Conservation (phyloP, 352 stramenopile genomes). For the Pythium monospermum region DNA sequence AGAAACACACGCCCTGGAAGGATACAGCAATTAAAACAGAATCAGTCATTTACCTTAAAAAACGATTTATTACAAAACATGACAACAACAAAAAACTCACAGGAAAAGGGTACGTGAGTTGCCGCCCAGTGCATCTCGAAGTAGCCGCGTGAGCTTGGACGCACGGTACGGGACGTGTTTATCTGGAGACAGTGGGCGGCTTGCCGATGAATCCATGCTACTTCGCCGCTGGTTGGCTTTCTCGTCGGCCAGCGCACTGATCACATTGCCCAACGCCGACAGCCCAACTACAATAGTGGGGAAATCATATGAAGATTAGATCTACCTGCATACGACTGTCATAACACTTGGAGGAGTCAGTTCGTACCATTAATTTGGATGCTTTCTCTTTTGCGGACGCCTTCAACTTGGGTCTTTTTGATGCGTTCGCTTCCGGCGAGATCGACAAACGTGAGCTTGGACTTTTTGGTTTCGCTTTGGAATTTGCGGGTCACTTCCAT, state of each 20-base stretch:
- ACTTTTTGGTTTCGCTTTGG: slow-evolving; percentile 37
- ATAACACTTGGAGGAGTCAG: neutral
- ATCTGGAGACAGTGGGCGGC: slow-evolving; percentile 18
- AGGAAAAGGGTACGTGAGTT: slow-evolving; percentile 61
- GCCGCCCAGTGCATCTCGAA: slow-evolving; percentile 47
- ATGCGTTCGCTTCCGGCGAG: slow-evolving; percentile 49
- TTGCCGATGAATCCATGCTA: slow-evolving; percentile 8
- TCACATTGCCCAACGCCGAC: slow-evolving; percentile 46
- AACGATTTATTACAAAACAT: neutral
- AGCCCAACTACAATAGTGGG: slow-evolving; percentile 30
- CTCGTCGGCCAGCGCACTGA: slow-evolving; percentile 48
- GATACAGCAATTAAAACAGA: neutral
- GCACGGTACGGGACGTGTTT: slow-evolving; percentile 37
- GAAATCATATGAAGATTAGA: too few relatives aligned
- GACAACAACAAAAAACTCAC: slow-evolving; percentile 27
- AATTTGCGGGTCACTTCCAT: slow-evolving; percentile 43
- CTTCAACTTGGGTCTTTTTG: slow-evolving; percentile 56
- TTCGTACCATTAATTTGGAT: slow-evolving; percentile 56
- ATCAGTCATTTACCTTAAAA: neutral
- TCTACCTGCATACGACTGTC: neutral
- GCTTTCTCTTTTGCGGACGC: slow-evolving; percentile 39
- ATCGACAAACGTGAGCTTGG: slow-evolving; percentile 61
- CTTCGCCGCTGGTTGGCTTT: slow-evolving; percentile 19
- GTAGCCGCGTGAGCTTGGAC: slow-evolving; percentile 49
- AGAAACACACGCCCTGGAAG: slow-evolving; percentile 65